Conservation (phyloP, 2,329 filamentous ascomycete species). For the Truncatella angustata region DNA sequence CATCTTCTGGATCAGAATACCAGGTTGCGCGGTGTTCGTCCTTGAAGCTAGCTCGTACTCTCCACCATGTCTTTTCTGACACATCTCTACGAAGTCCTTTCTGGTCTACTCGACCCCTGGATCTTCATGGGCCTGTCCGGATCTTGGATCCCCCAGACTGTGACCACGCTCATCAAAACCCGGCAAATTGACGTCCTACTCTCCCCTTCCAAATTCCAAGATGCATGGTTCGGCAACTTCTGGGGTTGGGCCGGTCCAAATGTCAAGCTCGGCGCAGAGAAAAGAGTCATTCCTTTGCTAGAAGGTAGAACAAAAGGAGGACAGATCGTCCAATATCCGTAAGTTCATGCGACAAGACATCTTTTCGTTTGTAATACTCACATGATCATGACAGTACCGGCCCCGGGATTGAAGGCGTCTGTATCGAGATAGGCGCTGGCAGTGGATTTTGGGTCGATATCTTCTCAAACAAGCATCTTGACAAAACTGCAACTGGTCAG, state of each 20-base stretch:
- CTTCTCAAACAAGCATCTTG: slow-evolving; percentile 30
- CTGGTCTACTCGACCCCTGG: slow-evolving; percentile 5
- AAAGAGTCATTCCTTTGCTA: slow-evolving; percentile 52
- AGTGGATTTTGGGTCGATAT: slow-evolving; percentile 59
- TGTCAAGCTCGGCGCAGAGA: slow-evolving; percentile 40
- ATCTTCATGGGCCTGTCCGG: background rate
- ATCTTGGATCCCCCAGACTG: slow-evolving; percentile 48
- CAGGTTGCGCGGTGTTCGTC: background rate
- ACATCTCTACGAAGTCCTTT: background rate
- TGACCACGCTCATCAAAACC: slow-evolving; percentile 39
- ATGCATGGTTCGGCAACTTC: slow-evolving; percentile 60
- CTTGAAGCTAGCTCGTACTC: background rate
- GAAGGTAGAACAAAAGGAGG: slow-evolving; percentile 45
- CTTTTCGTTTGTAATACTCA: background rate
- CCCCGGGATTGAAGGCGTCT: slow-evolving; percentile 45
- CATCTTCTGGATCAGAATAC: background rate
- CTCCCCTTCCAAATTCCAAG: slow-evolving; percentile 38
- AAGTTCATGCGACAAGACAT: background rate
- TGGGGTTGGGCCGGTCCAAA: slow-evolving; percentile 55
- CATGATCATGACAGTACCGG: slow-evolving; percentile 15
- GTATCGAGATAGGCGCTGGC: slow-evolving; percentile 63
- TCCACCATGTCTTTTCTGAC: background rate
- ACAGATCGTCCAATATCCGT: slow-evolving; percentile 27
- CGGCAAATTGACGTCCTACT: slow-evolving; percentile 36
- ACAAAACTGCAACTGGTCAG: background rate